Conservation (phyloP, 2,329 filamentous ascomycete genomes). For the Alternaria solani region DNA sequence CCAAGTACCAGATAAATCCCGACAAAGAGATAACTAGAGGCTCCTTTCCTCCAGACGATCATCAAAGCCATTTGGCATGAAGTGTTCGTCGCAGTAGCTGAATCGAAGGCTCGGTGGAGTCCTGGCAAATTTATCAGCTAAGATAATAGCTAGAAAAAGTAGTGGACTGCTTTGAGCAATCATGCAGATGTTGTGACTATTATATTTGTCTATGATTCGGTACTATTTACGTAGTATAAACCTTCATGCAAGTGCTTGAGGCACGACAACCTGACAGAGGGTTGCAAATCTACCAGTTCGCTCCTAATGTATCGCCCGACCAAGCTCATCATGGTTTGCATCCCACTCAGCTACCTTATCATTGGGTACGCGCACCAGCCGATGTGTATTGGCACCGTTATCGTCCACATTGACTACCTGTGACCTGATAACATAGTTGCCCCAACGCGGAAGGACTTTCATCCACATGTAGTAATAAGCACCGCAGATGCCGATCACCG, state of each 20-base stretch:
- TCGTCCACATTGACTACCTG: conserved; percentile 36
- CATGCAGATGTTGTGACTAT: too few species aligned
- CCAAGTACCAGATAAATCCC: too few species aligned
- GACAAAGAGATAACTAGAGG: too few species aligned
- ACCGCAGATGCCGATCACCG: conserved; percentile 28
- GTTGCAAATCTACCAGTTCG: neutral
- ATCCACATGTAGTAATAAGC: conserved; percentile 43
- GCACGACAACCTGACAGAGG: neutral
- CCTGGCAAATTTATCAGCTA: too few species aligned
- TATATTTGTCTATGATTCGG: too few species aligned
- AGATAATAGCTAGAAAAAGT: too few species aligned
- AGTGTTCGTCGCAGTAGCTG: neutral
- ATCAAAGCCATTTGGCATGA: neutral
- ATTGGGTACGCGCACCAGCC: conserved; percentile 35
- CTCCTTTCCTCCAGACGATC: too few species aligned
- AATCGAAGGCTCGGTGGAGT: too few species aligned
- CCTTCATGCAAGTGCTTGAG: neutral
- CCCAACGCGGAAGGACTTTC: conserved; percentile 26
- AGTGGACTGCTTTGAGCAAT: too few species aligned
- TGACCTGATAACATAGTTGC: conserved; percentile 35
- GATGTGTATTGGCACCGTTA: conserved; percentile 29
- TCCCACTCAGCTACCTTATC: conserved; percentile 40
- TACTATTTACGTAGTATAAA: neutral
- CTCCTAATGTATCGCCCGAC: conserved; percentile 15
- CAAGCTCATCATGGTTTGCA: conserved; percentile 36